Conservation (phyloP, 2,329 filamentous ascomycete species). For the Fusarium praegraminearum region DNA sequence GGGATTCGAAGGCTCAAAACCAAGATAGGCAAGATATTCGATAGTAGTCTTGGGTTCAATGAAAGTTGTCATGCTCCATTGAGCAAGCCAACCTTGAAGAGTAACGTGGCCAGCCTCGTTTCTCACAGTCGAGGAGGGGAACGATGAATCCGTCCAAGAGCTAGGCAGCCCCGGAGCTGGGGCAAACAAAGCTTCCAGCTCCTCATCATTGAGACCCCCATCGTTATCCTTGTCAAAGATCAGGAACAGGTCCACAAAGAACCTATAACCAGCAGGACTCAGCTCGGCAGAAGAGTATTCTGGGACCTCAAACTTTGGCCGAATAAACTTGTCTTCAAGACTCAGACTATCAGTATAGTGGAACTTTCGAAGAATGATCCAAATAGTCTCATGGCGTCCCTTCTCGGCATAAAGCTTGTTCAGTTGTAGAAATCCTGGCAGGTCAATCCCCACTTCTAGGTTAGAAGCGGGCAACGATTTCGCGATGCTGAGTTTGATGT, state of each 20-base stretch:
- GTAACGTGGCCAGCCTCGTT: conserved; percentile 97
- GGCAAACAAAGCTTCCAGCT: conserved; percentile 88
- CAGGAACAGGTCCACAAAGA: conserved; percentile 96
- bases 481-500: conserved; percentile 89
- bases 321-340: conserved; percentile 89
- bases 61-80: conserved; percentile 99
- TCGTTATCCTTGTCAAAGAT: conserved; percentile 98
- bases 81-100: conserved; percentile 95
- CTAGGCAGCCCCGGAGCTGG: conserved; percentile 90
- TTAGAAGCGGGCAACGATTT: conserved; percentile 73
- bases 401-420: conserved; percentile 98
- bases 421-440: conserved; percentile 85
- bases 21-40: conserved; percentile 95
- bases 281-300: conserved; percentile 93
- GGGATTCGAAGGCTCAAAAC: conserved; percentile 85
- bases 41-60: conserved; percentile 94
- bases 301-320: conserved; percentile 94
- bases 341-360: conserved; percentile 97
- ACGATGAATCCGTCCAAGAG: conserved; percentile 89
- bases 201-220: conserved; percentile 87
- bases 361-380: conserved; percentile 95
- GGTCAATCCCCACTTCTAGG: conserved; percentile 79
- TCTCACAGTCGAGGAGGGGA: conserved; percentile 92
- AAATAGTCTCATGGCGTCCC: conserved; percentile 96
- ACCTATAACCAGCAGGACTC: conserved; percentile 92